These are phyloP conservation scores for Tulasnella sp. DNA, from an alignment of 768 basidiomycete species.

Conservation along the genomic window DNA sequence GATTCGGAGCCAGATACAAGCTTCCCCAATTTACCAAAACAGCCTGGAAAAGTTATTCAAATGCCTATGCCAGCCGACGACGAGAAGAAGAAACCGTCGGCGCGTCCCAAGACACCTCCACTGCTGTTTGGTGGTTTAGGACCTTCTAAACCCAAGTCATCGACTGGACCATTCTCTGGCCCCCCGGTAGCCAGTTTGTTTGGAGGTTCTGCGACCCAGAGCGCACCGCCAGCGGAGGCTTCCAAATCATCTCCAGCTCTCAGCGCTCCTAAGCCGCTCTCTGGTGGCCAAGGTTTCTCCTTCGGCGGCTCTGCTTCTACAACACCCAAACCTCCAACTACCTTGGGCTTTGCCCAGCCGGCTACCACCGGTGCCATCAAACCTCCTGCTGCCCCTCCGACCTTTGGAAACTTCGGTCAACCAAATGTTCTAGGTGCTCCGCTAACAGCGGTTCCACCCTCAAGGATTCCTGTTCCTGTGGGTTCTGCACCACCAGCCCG, in stretches of 20 bases:
- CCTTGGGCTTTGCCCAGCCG: background rate
- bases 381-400: background rate
- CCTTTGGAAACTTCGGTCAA: background rate
- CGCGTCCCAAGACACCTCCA: conserved; percentile 28
- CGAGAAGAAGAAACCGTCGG: background rate
- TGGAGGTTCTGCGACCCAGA: background rate
- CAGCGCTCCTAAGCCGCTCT: background rate
- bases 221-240: background rate
- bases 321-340: background rate
- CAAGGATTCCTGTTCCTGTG: conserved; percentile 18
- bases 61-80: conserved; percentile 25
- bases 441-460: background rate
- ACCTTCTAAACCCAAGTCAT: conserved; percentile 10
- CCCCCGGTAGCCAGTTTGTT: background rate
- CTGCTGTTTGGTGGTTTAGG: conserved; percentile 9
- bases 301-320: background rate
- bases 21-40: background rate
- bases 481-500: background rate
- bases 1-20: background rate
- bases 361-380: background rate
- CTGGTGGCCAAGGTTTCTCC: background rate
- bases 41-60: background rate
- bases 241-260: background rate
- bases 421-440: background rate
- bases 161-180: conserved; percentile 2